phyloP scores from a whole-genome alignment of 164 flowering plant species.

The Tetrastigma voinierianum region DNA sequence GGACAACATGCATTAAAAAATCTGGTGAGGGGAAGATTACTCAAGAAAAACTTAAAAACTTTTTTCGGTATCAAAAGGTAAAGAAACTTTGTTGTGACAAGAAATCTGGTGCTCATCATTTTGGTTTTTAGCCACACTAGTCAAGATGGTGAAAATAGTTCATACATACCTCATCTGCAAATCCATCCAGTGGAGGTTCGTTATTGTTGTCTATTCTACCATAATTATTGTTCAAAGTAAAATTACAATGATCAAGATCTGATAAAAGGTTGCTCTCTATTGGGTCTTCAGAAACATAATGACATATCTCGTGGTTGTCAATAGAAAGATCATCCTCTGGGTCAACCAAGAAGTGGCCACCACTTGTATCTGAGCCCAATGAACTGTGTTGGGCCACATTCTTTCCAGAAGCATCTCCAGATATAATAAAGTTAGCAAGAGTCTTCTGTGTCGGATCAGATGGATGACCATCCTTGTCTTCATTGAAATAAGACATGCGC shows the following conservation, averaged over 20 bases:
- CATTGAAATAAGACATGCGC: constrained; percentile 83
- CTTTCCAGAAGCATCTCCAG: constrained; percentile 38
- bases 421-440: constrained; percentile 45
- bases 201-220: constrained; percentile 16
- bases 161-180: constrained; percentile 23
- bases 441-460: constrained; percentile 70
- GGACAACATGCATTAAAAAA: not conserved
- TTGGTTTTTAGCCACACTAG: not conserved
- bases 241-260: constrained; percentile 19
- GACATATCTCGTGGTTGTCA: constrained; percentile 15
- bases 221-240: constrained; percentile 14
- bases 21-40: not conserved
- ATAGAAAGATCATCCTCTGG: constrained; percentile 19
- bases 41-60: too few relatives aligned
- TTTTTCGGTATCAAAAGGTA: too few relatives aligned
- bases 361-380: constrained; percentile 21
- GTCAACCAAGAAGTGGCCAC: constrained; percentile 20
- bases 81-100: not conserved
- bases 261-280: constrained; percentile 15
- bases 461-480: constrained; percentile 41
- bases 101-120: not conserved
- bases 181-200: constrained; percentile 9
- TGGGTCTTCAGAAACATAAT: constrained; percentile 24
- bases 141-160: not conserved
- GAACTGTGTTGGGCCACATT: constrained; percentile 17